A percentile compares a stretch with the other conserved stretches of the same genome.
Evolutionary conservation across 2,329 filamentous ascomycete genomes (phyloP).

Genomic region (Apiospora hydei): DNA sequence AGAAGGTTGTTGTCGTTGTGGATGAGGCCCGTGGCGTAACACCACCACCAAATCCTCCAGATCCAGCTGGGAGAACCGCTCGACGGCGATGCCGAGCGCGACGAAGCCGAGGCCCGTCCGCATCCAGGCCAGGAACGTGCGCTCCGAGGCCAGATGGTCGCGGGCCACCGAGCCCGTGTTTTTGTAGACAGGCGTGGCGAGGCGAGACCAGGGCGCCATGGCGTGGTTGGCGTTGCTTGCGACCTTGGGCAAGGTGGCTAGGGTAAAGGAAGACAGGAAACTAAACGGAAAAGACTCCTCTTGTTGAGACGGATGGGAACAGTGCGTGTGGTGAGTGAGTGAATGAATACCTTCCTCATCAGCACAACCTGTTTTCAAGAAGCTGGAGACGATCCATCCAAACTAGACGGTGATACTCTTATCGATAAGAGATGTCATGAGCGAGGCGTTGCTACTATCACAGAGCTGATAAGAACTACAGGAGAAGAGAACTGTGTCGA

Average conservation of each 20-base stretch:
- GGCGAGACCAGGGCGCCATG: constrained; percentile 27
- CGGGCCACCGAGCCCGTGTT: constrained; percentile 58
- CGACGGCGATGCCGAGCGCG: constrained; percentile 57
- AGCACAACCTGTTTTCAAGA: background rate
- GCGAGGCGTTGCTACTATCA: background rate
- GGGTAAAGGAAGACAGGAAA: background rate
- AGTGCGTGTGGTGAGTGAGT: background rate
- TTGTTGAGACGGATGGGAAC: background rate
- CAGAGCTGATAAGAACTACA: background rate
- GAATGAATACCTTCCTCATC: background rate
- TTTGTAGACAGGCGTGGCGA: constrained; percentile 41
- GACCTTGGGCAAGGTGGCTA: background rate
- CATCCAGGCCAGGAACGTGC: constrained; percentile 61
- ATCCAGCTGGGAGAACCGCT: constrained; percentile 55
- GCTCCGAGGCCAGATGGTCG: constrained; percentile 61
- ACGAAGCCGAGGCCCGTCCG: constrained; percentile 59
- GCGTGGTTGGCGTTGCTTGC: background rate
- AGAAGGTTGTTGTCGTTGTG: background rate
- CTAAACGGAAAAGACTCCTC: background rate
- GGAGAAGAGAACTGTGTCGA: background rate
- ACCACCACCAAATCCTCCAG: constrained; percentile 32
- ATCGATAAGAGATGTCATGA: background rate
- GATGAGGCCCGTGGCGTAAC: constrained; percentile 27
- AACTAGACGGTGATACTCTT: background rate
- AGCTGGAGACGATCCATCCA: background rate